These are phyloP conservation scores for Ustilago nuda DNA, from an alignment of 1,284 basidiomycete genomes.

Conservation along the genomic window DNA sequence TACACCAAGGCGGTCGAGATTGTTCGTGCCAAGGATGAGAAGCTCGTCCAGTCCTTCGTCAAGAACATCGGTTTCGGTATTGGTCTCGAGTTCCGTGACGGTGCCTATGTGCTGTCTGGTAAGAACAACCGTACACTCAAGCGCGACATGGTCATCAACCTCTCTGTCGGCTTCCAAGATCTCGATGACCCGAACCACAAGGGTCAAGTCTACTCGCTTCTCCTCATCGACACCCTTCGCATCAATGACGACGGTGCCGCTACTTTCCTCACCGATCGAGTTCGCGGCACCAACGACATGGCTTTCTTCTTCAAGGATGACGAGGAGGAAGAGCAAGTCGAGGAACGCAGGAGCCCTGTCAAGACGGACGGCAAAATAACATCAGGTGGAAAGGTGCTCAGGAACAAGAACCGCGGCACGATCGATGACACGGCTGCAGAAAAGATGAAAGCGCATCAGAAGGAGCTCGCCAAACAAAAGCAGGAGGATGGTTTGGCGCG, in stretches of 20 bases:
- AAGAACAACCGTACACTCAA: slow-evolving; percentile 82
- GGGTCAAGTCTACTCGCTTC: slow-evolving; percentile 88
- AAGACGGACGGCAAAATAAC: slow-evolving; percentile 54
- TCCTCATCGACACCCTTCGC: slow-evolving; percentile 88
- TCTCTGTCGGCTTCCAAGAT: slow-evolving; percentile 86
- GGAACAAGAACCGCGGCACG: slow-evolving; percentile 77
- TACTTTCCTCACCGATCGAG: slow-evolving; percentile 80
- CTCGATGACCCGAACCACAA: slow-evolving; percentile 75
- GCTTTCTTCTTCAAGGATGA: slow-evolving; percentile 80
- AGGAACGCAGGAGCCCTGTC: slow-evolving; percentile 45
- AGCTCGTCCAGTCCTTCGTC: slow-evolving; percentile 83
- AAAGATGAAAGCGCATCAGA: slow-evolving; percentile 89
- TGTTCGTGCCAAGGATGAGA: slow-evolving; percentile 81
- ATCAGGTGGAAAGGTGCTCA: slow-evolving; percentile 63
- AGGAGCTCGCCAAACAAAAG: slow-evolving; percentile 81
- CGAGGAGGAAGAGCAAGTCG: slow-evolving; percentile 53
- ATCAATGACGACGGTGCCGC: slow-evolving; percentile 76
- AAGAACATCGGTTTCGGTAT: slow-evolving; percentile 89
- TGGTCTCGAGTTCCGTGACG: slow-evolving; percentile 87
- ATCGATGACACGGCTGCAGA: slow-evolving; percentile 77
- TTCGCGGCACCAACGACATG: slow-evolving; percentile 76
- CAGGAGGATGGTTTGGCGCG: slow-evolving; percentile 86
- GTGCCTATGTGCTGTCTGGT: slow-evolving; percentile 81
- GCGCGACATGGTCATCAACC: slow-evolving; percentile 85
- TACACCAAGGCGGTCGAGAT: slow-evolving; percentile 82